phyloP scores from a whole-genome alignment of 2,329 filamentous ascomycete genomes.

The Colletotrichum tofieldiae region DNA sequence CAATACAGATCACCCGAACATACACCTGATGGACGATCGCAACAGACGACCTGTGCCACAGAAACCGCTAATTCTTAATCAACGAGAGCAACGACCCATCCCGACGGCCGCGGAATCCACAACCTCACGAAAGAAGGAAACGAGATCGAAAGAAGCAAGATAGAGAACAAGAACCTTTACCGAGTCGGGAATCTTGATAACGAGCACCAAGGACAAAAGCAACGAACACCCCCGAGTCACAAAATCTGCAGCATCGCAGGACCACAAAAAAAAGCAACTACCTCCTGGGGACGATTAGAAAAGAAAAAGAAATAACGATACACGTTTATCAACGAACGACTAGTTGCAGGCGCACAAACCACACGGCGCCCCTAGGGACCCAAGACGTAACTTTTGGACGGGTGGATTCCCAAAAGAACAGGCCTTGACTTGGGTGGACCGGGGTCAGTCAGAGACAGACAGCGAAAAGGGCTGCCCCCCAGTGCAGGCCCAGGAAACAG shows the following conservation, averaged over 20 bases:
- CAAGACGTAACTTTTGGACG: conserved; percentile 16
- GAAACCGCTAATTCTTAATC: conserved; percentile 33
- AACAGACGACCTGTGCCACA: conserved; percentile 25
- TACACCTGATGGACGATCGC: conserved; percentile 28
- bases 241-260: conserved; percentile 27
- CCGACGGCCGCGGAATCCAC: neutral
- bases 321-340: conserved; percentile 23
- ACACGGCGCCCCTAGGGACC: conserved; percentile 14
- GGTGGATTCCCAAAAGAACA: conserved; percentile 28
- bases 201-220: conserved; percentile 2
- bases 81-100: conserved; percentile 26
- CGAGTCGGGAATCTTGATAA: neutral
- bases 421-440: conserved; percentile 27
- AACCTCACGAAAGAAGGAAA: neutral
- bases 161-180: conserved; percentile 2
- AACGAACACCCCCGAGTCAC: conserved; percentile 21
- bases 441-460: conserved; percentile 36
- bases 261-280: conserved; percentile 24
- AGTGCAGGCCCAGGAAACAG: neutral
- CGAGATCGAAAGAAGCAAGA: conserved; percentile 4
- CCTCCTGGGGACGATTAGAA: neutral
- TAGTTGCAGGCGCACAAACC: conserved; percentile 36
- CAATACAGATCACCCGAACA: conserved; percentile 13
- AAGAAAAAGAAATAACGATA: conserved; percentile 32
- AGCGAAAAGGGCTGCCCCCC: conserved; percentile 17